Evolutionary conservation across 495 filamentous ascomycete genomes (phyloP), one percentile per base, ranked within the genome.

Genomic region (Xylaria intraflava): DNA sequence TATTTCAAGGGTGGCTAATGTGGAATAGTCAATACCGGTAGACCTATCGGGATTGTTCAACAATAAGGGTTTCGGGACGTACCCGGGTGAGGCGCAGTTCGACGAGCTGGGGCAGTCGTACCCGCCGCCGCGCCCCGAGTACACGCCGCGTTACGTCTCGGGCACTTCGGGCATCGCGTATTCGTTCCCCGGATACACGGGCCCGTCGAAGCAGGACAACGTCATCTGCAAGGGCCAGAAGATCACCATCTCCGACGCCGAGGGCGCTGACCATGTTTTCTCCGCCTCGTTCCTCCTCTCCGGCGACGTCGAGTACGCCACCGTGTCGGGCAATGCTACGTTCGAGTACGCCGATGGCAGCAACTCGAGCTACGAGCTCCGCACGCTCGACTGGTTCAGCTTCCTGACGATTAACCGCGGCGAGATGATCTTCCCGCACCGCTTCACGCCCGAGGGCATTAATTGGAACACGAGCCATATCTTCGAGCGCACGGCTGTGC

Each of bases 381-480:
- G 76, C 3, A 70, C 76, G 1, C 64, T 74, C 12, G 69, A 74
- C 17, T 79, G 72, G 68, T 77, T 65, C 56, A 70, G 61, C 47
- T 78, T 72, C 65, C 67, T 75, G 12, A 76, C 75, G 31, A 70
- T 74, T 6, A 69, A 73, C 10, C 72, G 75, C 14, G 78, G 76
- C 16, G 74, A 79, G 44, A 49, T 81, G 36, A 59, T 78, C 20
- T 77, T 81, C 46, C 72, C 77, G 16, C 72, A 60, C 31, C 76
- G 71, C 49, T 69, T 71, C 30, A 78, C 75, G 1, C 65, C 70
- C 39, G 66, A 66, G 0, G 63, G 61, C 2, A 70, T 73, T 1
- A 67, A 80, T 56, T 78, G 65, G 54, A 81, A 81, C 45, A 66
- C 72, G 11, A 74, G 71, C n/a, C 75, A 77, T 42, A 76, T 81